Percentiles rank a stretch among this genome's conserved stretches.
phyloP scores from a whole-genome alignment of 495 filamentous ascomycete genomes.

The Aspergillus sclerotioniger region DNA sequence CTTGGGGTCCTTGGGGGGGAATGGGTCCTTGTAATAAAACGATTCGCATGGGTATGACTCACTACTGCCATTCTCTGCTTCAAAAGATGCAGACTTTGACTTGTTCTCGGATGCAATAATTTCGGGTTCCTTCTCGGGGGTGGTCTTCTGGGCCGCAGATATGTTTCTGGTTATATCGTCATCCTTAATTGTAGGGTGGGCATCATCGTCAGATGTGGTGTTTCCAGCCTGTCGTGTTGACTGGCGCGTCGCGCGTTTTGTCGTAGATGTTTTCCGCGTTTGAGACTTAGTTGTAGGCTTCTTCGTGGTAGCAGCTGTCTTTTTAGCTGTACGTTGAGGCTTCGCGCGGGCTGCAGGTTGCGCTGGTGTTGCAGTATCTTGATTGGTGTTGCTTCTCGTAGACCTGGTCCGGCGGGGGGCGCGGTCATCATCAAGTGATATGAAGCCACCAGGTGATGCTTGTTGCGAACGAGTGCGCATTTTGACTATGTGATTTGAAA shows the following conservation, averaged over 20 bases:
- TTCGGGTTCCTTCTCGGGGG: conserved; percentile 10
- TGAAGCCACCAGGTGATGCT: conserved; percentile 23
- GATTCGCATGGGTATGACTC: not conserved
- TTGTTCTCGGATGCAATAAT: not conserved
- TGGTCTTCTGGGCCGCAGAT: conserved; percentile 13
- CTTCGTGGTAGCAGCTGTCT: conserved; percentile 8
- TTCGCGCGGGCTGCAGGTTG: conserved; percentile 17
- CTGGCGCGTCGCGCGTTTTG: conserved; percentile 12
- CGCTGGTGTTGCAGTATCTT: conserved; percentile 11
- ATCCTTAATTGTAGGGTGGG: conserved; percentile 1
- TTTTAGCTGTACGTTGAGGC: conserved; percentile 17
- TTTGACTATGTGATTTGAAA: conserved; percentile 10
- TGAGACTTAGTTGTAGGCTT: conserved; percentile 9
- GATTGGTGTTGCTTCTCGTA: conserved; percentile 16
- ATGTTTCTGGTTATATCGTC: not conserved
- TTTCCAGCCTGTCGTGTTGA: conserved; percentile 10
- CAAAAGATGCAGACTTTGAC: not conserved
- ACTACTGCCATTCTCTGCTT: not conserved
- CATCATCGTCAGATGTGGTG: conserved; percentile 2
- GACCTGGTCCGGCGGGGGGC: conserved; percentile 20
- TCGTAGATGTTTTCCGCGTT: conserved; percentile 6
- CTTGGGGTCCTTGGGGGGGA: not conserved
- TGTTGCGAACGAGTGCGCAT: conserved; percentile 30
- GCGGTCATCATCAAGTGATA: conserved; percentile 19
- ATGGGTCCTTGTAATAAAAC: too few relatives aligned